Base-by-base conservation (phyloP, 78 protist species). In the Speleostelium caveatum region DNA sequence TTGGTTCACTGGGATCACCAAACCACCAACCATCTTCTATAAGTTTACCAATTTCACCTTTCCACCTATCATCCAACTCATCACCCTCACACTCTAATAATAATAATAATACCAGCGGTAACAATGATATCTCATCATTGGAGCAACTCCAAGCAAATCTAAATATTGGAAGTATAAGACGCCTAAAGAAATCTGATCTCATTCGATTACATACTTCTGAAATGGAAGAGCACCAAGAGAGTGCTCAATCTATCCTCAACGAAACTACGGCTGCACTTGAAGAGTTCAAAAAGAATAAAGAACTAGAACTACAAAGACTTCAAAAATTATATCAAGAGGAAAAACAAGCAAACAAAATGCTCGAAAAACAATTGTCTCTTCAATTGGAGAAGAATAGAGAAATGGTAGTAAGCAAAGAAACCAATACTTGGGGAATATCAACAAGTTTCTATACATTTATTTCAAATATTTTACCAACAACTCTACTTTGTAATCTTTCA, bases 361-460 rank as follows among this genome's bases (percentile, higher is more conserved):
- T 83, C 8, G 91, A 83, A 45, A 83, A 83, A 69, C 91, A 83
- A 69, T 61, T 83, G 12, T 26, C 61, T 8, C 7, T 22, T 28
- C 91, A 83, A 59, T 19, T 83, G 39, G 91, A 83, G 38, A 83
- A 69, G 41, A 83, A 83, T 71, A 83, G 66, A 42, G 91, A 83
- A 24, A 53, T 83, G 77, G 63, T 69, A 7, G 65, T 79, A 8
- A 79, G 91, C 2, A 83, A 83, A 74, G 91, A 83, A 1, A 56
- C 73, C 56, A 32, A 67, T 12, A 71, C 61, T 14, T 62, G 80
- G 49, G 89, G 89, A 22, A n/a, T n/a, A n/a, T 67, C 56, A 71
- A 74, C 67, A 32, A 60, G 65, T 33, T 83, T 83, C 36, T 83
- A 45, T 60, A 63, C 77, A 7, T 83, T 83, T 69, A 68, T 83